phyloP scores from a whole-genome alignment of 768 basidiomycete genomes.

The Auricularia sp. region DNA sequence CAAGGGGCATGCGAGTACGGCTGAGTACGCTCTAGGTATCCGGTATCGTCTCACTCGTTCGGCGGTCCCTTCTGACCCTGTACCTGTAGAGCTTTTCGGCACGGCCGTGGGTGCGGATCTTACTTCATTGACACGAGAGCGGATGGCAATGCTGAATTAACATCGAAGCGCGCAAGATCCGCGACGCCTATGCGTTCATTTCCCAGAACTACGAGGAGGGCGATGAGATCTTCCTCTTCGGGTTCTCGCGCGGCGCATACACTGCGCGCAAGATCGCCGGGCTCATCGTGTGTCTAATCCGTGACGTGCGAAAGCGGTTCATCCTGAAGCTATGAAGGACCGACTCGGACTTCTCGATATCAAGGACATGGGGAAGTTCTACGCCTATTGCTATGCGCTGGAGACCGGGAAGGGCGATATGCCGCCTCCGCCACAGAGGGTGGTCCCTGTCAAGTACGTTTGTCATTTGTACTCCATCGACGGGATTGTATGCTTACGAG shows the following conservation, averaged over 20 bases:
- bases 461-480: neutral
- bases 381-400: slow-evolving; percentile 7
- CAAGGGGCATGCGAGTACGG: neutral
- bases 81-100: neutral
- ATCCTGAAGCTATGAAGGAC: neutral
- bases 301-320: neutral
- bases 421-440: slow-evolving; percentile 1
- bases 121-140: neutral
- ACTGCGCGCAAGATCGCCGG: slow-evolving; percentile 10
- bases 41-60: too few species aligned
- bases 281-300: slow-evolving; percentile 4
- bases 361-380: slow-evolving; percentile 10
- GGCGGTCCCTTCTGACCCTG: neutral
- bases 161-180: slow-evolving; percentile 1
- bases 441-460: neutral
- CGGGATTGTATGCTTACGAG: slow-evolving; percentile 4
- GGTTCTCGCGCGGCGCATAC: slow-evolving; percentile 15
- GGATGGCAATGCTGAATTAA: neutral
- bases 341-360: slow-evolving; percentile 10
- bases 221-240: slow-evolving; percentile 10
- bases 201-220: slow-evolving; percentile 10
- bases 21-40: neutral
- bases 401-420: slow-evolving; percentile 5
- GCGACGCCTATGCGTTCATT: slow-evolving; percentile 12
- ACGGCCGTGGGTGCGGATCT: neutral